Evolutionary conservation across 495 filamentous ascomycete species (phyloP), one percentile per base, ranked within the genome.

Genomic region (Lophiostoma macrostomum): DNA sequence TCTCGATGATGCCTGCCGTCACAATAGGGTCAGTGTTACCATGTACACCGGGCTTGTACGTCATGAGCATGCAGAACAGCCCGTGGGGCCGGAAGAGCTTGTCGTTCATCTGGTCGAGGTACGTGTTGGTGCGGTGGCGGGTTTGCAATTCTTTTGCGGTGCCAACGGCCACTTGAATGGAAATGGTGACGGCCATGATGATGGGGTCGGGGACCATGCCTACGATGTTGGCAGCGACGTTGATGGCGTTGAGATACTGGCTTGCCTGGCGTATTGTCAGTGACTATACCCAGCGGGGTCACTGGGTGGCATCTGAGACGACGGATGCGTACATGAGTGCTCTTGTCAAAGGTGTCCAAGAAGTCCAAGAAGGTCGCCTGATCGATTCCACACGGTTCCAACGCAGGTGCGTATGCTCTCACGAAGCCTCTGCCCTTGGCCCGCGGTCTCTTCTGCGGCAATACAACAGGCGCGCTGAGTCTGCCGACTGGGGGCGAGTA

Each of bases 21-120:
- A 58, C 34, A 11, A 61, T 61, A 6, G 58, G 43, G 40, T 41
- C 36, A 30, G 45, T 31, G 5, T 71, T 59, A 2, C 60, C 41
- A 4, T 58, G 38, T 0, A 63, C 64, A 10, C 75, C 68, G 1
- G 78, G 74, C 18, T 79, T 75, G 65, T 76, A 83, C 7, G 77
- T 78, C 76, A 85, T 80, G 28, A 85, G 67, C 4, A 84, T 63
- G 46, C 75, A 78, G 63, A 75, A 82, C 0, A 84, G 70, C 5
- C 81, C 82, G 14, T 74, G 76, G 0, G 81, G 81, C 24, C 68
- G 70, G 67, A 83, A 84, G 36, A 82, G 72, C 28, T 77, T 69
- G 5, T 75, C 65, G 65, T 84, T 84, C 62, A 81, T 75, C 43
- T 72, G 69, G 31, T 76, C 69, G 13, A 85, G 72, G 68, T 77